Base-by-base conservation (phyloP, 148 eudicot genomes). In the Fagopyrum tataricum region DNA sequence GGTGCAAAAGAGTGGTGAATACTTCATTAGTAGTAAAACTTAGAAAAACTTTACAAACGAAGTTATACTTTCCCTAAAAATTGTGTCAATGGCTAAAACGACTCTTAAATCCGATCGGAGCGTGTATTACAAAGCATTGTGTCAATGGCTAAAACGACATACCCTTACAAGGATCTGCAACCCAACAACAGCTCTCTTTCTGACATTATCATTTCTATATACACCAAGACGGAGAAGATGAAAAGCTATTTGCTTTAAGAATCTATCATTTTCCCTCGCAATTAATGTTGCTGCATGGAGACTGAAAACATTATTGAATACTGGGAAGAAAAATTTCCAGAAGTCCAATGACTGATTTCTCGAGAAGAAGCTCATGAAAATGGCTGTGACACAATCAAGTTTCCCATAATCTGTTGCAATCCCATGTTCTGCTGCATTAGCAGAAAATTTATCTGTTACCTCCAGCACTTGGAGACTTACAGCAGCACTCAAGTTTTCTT, bases 161-260 rank as follows among this genome's bases (percentile, higher is more conserved):
- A 96, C 99, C 97, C 96, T 80, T 76, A 96, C 89, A 71, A 96
- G 99, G 79, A 96, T 92, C 85, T 90, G 99, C 10, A 96, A 87
- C 67, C 99, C 99, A 85, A 92, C 66, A 52, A 96, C 96, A 55
- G 96, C 99, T 75, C 92, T 85, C 81, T 75, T 89, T 69, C 97
- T 85, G 73, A 96, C 81, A 80, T 85, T 96, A 69, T 87, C 95
- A 78, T 96, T 96, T 62, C 97, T 84, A 77, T 87, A 96, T 64
- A 96, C 92, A 69, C 92, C 97, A 85, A 96, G 97, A 61, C 99
- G 91, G 44, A 96, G 92, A 76, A 96, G 99, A 87, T 96, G 97
- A 74, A 96, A 96, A 67, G 99, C 92, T 82, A 92, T 90, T 83
- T 96, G 99, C 81, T 96, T 96, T 26, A 96, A 83, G 79, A 96